Percentiles rank a stretch among this genome's conserved stretches.
phyloP scores from a whole-genome alignment of 2,329 filamentous ascomycete species.

The Hypoxylon rubiginosum region DNA sequence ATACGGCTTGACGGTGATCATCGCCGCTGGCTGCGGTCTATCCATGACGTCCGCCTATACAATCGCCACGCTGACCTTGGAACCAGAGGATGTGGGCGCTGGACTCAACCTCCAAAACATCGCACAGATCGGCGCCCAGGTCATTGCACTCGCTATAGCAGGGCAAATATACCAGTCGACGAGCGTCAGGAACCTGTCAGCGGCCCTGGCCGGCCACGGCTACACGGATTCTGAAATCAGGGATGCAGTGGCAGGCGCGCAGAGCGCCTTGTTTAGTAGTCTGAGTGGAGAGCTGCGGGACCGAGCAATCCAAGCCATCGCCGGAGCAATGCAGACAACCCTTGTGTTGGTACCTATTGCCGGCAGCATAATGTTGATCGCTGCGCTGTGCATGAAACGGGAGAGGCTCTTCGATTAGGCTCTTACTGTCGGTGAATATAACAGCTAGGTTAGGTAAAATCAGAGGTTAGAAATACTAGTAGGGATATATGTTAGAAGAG shows the following conservation, averaged over 20 bases:
- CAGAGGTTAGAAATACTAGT: background rate
- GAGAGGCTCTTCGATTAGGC: slow-evolving; percentile 16
- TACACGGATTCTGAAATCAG: slow-evolving; percentile 10
- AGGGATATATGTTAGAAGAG: background rate
- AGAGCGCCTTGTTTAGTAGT: slow-evolving; percentile 13
- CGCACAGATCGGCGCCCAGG: slow-evolving; percentile 18
- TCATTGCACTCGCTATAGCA: slow-evolving; percentile 12
- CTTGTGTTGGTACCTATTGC: slow-evolving; percentile 9
- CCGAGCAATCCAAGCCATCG: slow-evolving; percentile 7
- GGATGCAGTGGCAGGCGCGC: slow-evolving; percentile 11
- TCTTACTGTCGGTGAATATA: background rate
- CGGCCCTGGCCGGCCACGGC: slow-evolving; percentile 2
- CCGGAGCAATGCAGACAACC: slow-evolving; percentile 10
- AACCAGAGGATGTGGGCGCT: slow-evolving; percentile 22
- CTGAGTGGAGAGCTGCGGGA: slow-evolving; percentile 4
- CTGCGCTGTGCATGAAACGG: slow-evolving; percentile 18
- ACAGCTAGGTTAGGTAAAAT: background rate
- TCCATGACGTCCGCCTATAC: slow-evolving; percentile 54
- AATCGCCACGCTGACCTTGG: slow-evolving; percentile 45
- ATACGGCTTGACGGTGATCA: slow-evolving; percentile 55
- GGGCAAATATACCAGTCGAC: slow-evolving; percentile 20
- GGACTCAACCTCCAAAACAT: slow-evolving; percentile 49
- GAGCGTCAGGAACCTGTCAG: background rate
- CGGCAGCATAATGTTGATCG: slow-evolving; percentile 9
- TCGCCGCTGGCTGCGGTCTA: slow-evolving; percentile 57